Base-by-base conservation (phyloP, 306 rosid species). In the Delonix regia region DNA sequence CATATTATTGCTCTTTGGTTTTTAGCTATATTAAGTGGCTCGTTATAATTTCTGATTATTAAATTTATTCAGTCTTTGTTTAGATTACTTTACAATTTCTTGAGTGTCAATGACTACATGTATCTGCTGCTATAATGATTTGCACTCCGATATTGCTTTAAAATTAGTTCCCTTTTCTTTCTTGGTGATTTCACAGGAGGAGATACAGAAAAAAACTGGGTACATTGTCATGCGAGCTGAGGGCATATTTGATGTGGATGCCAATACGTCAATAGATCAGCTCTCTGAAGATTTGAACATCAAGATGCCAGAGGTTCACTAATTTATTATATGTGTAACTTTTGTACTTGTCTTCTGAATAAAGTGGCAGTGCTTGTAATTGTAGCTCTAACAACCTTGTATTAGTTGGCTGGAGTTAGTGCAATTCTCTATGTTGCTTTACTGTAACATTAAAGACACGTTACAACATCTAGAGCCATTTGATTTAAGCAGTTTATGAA, bases 151-250 rank as follows among this genome's bases (percentile, higher is more conserved):
- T 52, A 61, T 80, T 66, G 61, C 39, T 61, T 41, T 41, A 66
- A 14, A 59, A 33, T 53, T 39, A 15, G 7, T 34, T 15, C 49
- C 51, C 42, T 67, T 51, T 67, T 65, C 71, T 79, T 69, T 82
- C 30, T n/a, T 71, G 82, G 68, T 63, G 52, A 64, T 85, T 30
- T 49, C 56, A 60, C 83, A 96, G 99, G 99, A 96, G 88, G 99
- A 93, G 89, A 96, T 96, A 80, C 97, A 96, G 86, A 96, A 93
- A 66, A 96, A 93, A 87, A 96, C 97, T n/a, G 99, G 99, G 75
- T 96, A 96, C 80, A 82, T 96, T 57, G 98, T 96, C 81, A 96
- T 96, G 97, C 94, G 97, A 70, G 98, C 99, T 0, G 92, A 90
- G 80, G 99, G 99, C 77, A 82, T 96, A 52, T 96, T 86, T 75